These are phyloP conservation scores for Thraustochytrium striatum DNA, from an alignment of 352 stramenopile species.

Conservation along the genomic window DNA sequence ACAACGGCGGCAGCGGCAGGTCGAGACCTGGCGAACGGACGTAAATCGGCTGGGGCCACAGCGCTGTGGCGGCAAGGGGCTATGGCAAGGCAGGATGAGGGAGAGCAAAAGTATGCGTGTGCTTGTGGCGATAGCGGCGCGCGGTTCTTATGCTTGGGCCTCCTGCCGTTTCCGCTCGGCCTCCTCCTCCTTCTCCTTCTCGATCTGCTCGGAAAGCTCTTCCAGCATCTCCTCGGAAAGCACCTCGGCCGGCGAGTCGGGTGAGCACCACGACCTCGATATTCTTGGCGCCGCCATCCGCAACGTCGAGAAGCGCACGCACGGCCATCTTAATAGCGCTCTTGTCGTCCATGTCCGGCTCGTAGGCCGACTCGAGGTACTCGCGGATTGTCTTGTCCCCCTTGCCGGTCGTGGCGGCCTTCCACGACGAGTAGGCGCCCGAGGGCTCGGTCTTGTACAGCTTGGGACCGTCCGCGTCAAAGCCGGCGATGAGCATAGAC, in stretches of 20 bases:
- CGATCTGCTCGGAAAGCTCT: conserved; percentile 28
- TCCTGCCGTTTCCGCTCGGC: conserved; percentile 41
- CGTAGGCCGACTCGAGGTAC: conserved; percentile 98
- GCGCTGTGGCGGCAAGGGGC: not conserved
- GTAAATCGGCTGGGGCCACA: too few relatives aligned
- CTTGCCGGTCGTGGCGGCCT: conserved; percentile 92
- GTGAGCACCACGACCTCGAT: conserved; percentile 94
- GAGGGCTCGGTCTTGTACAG: conserved; percentile 97
- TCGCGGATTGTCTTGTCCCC: conserved; percentile 96
- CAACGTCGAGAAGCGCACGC: conserved; percentile 94
- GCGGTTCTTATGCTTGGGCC: conserved; percentile 35
- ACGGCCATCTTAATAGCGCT: conserved; percentile 84
- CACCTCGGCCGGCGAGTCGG: not conserved
- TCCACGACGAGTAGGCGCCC: conserved; percentile 95
- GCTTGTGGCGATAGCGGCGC: too few relatives aligned
- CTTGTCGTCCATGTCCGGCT: conserved; percentile 71
- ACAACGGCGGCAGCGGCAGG: too few relatives aligned
- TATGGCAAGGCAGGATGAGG: not conserved
- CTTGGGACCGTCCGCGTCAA: conserved; percentile 82
- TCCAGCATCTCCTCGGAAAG: conserved; percentile 19
- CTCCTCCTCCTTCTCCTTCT: conserved; percentile 46
- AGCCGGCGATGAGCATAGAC: conserved; percentile 92
- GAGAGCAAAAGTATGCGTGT: not conserved
- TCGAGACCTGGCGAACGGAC: too few relatives aligned
- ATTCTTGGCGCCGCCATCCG: conserved; percentile 96